Base-by-base conservation (phyloP, 345 rosid genomes). In the Ailanthus altissimus region DNA sequence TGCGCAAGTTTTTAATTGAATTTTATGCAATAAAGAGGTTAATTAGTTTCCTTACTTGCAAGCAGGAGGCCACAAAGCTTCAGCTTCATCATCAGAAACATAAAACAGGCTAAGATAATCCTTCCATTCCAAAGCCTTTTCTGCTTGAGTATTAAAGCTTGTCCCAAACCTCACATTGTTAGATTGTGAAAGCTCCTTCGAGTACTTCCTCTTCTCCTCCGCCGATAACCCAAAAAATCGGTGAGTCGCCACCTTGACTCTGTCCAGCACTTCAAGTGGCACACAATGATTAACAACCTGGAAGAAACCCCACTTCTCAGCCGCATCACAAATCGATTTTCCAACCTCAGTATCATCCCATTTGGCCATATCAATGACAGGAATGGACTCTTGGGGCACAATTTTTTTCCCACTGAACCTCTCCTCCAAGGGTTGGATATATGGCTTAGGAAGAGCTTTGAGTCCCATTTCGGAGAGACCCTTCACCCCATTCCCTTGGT, bases 61-160 rank as follows among this genome's bases (percentile, higher is more conserved):
- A 13, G 57, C 73, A 50, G 82, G 70, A 78, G 89, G 89, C 88
- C 88, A 84, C 5, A 78, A 69, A 58, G 85, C 75, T 58, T 81
- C 70, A 36, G 88, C 81, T 61, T 84, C 86, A 10, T 83, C 84
- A 13, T 84, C 86, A 8, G 89, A 84, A 46, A 83, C 85, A 60
- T 81, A 86, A 79, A 84, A 81, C 77, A 88, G 88, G 67, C 91
- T 85, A 6, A 85, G 87, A 42, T 76, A 86, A 74, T 88, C 91
- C 80, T 86, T 86, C 90, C 88, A 88, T 78, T 85, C 88, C 1
- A 88, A 70, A 70, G 86, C 89, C 72, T 75, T 79, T 78, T 85
- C 90, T 0, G 81, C 86, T 14, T 60, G 72, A 65, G 89, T 85
- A 65, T 80, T 79, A 32, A 88, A 84, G 74, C 87, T 84, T 0